Conservation (phyloP, 2,329 filamentous ascomycete genomes). For the Fusarium fujikuroi region DNA sequence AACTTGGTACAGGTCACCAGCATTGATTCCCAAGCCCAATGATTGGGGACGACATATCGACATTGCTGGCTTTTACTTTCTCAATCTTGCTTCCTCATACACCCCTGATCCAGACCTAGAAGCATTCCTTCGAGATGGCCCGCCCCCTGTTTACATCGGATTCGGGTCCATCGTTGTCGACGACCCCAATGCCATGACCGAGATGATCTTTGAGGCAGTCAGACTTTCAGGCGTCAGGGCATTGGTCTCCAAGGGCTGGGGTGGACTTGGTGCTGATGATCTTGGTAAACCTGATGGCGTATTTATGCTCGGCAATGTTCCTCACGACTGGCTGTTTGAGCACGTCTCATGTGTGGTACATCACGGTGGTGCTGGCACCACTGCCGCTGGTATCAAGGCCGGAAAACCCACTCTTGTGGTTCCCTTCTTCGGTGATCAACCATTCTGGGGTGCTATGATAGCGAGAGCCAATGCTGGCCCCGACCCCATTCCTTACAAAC, state of each 20-base stretch:
- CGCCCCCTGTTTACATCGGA: conserved; percentile 82
- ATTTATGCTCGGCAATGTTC: conserved; percentile 85
- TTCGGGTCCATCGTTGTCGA: conserved; percentile 87
- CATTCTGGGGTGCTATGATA: conserved; percentile 85
- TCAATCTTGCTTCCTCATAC: conserved; percentile 74
- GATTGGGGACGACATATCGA: conserved; percentile 80
- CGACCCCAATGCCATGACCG: conserved; percentile 76
- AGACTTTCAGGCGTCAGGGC: conserved; percentile 75
- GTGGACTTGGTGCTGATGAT: conserved; percentile 79
- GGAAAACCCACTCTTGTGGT: conserved; percentile 85
- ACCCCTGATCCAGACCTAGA: conserved; percentile 72
- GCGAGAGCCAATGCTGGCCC: conserved; percentile 78
- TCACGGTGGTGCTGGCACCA: conserved; percentile 89
- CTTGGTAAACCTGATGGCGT: conserved; percentile 77
- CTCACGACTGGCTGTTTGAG: conserved; percentile 90
- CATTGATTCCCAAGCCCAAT: conserved; percentile 79
- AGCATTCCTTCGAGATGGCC: conserved; percentile 73
- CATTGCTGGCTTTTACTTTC: conserved; percentile 81
- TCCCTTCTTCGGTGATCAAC: conserved; percentile 88
- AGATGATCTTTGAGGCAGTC: conserved; percentile 77
- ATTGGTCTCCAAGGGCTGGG: conserved; percentile 89
- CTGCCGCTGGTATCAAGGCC: conserved; percentile 83
- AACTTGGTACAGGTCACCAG: conserved; percentile 65
- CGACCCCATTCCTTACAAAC: conserved; percentile 73
- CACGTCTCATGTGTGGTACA: conserved; percentile 85